Evolutionary conservation across 2,329 filamentous ascomycete species (phyloP).

Genomic region (Microcyclospora tardicrescens): DNA sequence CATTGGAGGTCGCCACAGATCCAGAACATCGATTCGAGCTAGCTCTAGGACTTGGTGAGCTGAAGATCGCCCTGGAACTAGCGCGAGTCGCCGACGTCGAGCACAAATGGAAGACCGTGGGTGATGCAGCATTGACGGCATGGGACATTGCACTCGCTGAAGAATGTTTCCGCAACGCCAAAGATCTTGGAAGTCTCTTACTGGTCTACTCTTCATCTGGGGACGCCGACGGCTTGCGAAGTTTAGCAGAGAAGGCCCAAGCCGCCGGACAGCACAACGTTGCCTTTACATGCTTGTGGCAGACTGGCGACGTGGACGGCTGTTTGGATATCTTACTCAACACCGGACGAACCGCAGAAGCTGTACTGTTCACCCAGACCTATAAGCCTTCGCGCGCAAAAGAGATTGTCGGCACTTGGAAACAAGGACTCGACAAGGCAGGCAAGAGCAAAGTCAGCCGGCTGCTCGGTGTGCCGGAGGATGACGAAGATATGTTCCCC

Average conservation of each 20-base stretch:
- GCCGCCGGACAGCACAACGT: conserved; percentile 77
- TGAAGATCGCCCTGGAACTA: conserved; percentile 74
- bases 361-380: conserved; percentile 84
- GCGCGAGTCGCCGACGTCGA: conserved; percentile 74
- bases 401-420: conserved; percentile 64
- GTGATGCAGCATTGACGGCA: conserved; percentile 70
- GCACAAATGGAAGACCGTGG: conserved; percentile 97
- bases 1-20: conserved; percentile 86
- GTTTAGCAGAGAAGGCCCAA: conserved; percentile 62
- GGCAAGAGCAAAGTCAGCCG: conserved; percentile 79
- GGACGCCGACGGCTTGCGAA: conserved; percentile 59
- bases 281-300: conserved; percentile 82
- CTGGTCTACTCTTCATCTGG: conserved; percentile 79
- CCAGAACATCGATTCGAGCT: conserved; percentile 94
- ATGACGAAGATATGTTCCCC: conserved; percentile 64
- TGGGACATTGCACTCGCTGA: conserved; percentile 85
- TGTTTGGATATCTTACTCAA: conserved; percentile 69
- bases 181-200: conserved; percentile 78
- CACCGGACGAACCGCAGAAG: conserved; percentile 71
- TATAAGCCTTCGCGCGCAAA: conserved; percentile 74
- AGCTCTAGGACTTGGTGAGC: conserved; percentile 66
- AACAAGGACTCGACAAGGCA: conserved; percentile 64
- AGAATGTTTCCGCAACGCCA: conserved; percentile 84
- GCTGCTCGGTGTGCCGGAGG: conserved; percentile 64
- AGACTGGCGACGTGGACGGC: conserved; percentile 66